Percentiles rank a stretch among this genome's conserved stretches.
Conservation (phyloP, 1,284 basidiomycete species). For the Ustilago xerochloae region DNA sequence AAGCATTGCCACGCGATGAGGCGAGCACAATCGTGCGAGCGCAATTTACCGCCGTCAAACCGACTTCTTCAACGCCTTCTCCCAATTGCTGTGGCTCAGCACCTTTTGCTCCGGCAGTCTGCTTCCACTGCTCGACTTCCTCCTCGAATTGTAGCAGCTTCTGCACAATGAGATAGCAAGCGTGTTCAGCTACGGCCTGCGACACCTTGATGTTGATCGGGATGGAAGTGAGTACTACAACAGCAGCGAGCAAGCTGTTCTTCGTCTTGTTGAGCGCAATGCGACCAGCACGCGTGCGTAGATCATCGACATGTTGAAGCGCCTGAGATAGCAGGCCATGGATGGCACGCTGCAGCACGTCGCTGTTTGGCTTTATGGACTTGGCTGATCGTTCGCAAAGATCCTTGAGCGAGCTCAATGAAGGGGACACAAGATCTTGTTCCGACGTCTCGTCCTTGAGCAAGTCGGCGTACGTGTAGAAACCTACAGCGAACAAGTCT, state of each 20-base stretch:
- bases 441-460: constrained; percentile 59
- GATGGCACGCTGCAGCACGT: constrained; percentile 72
- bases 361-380: constrained; percentile 55
- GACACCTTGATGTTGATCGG: constrained; percentile 78
- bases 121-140: constrained; percentile 70
- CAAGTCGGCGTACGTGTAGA: constrained; percentile 82
- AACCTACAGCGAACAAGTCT: constrained; percentile 82
- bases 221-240: constrained; percentile 84
- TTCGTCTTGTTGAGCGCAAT: constrained; percentile 86
- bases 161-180: constrained; percentile 84
- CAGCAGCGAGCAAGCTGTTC: constrained; percentile 87
- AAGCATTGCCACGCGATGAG: constrained; percentile 72
- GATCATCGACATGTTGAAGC: constrained; percentile 86
- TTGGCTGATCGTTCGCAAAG: constrained; percentile 58
- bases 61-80: constrained; percentile 71
- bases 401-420: constrained; percentile 57
- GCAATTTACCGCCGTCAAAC: constrained; percentile 88
- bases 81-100: constrained; percentile 66
- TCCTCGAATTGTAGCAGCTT: constrained; percentile 75
- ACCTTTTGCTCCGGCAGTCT: constrained; percentile 6
- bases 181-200: constrained; percentile 82
- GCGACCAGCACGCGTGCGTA: constrained; percentile 76
- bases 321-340: constrained; percentile 88
- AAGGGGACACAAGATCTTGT: constrained; percentile 51
- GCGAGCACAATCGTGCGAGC: constrained; percentile 76